Conservation (phyloP, 768 basidiomycete species). For the Tephrocybe sp. region DNA sequence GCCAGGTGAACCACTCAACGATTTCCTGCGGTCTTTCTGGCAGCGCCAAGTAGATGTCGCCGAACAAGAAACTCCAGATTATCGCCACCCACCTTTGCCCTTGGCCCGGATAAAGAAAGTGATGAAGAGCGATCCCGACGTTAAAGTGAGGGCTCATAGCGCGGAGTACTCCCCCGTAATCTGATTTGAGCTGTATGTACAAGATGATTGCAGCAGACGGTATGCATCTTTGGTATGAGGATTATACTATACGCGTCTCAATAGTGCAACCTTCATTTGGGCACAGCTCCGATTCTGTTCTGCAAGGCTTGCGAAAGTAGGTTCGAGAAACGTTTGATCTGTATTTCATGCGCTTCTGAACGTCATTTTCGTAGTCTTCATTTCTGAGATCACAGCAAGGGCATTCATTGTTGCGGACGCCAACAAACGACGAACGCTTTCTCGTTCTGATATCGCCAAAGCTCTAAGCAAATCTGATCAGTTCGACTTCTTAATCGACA, state of each 20-base stretch:
- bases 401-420: conserved; percentile 96
- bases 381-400: conserved; percentile 93
- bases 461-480: conserved; percentile 92
- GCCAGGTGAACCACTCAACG: conserved; percentile 82
- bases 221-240: conserved; percentile 31
- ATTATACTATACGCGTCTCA: conserved; percentile 19
- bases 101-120: conserved; percentile 98
- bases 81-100: conserved; percentile 84
- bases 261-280: conserved; percentile 10
- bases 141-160: conserved; percentile 65
- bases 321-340: conserved; percentile 29
- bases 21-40: conserved; percentile 89
- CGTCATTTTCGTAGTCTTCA: conserved; percentile 68
- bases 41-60: conserved; percentile 84
- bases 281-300: conserved; percentile 85
- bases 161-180: conserved; percentile 9
- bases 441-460: conserved; percentile 90
- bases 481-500: conserved; percentile 97
- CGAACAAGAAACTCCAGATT: conserved; percentile 87
- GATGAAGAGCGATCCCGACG: conserved; percentile 97
- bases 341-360: neutral
- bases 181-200: neutral
- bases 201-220: conserved; percentile 99
- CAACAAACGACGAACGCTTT: conserved; percentile 94
- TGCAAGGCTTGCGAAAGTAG: conserved; percentile 98